These are phyloP conservation scores for Inosperma sp. DNA, from an alignment of 768 basidiomycete genomes.

Conservation along the genomic window DNA sequence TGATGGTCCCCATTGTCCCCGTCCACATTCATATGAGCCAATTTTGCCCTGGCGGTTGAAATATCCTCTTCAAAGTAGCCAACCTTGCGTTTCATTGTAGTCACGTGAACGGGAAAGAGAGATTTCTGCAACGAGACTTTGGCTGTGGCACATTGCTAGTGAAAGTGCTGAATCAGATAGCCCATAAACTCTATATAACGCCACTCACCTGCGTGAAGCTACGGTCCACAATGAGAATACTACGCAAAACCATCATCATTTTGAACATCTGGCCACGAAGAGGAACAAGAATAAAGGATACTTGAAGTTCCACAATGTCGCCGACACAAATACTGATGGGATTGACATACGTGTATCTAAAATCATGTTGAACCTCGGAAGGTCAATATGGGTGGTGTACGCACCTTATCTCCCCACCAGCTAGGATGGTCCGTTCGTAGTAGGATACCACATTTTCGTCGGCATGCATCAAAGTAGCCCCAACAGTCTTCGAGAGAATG, in stretches of 20 bases:
- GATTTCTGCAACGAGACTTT: no score
- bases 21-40: no score
- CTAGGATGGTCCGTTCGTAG: not conserved
- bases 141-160: no score
- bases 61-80: no score
- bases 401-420: not conserved
- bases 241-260: not conserved
- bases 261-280: not conserved
- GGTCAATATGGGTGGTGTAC: no score
- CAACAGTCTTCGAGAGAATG: not conserved
- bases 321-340: not conserved
- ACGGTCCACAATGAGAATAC: not conserved
- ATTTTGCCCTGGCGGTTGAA: no score
- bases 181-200: no score
- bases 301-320: conserved; percentile 1
- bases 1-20: no score
- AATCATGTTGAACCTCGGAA: not conserved
- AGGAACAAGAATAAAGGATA: not conserved
- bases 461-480: not conserved
- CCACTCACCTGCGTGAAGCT: not conserved
- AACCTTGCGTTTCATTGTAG: no score
- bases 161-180: no score
- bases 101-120: no score
- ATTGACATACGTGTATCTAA: not conserved
- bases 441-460: not conserved